Evolutionary conservation across 106 monocot species (phyloP).

Genomic region (Dioscorea zingiberensis): DNA sequence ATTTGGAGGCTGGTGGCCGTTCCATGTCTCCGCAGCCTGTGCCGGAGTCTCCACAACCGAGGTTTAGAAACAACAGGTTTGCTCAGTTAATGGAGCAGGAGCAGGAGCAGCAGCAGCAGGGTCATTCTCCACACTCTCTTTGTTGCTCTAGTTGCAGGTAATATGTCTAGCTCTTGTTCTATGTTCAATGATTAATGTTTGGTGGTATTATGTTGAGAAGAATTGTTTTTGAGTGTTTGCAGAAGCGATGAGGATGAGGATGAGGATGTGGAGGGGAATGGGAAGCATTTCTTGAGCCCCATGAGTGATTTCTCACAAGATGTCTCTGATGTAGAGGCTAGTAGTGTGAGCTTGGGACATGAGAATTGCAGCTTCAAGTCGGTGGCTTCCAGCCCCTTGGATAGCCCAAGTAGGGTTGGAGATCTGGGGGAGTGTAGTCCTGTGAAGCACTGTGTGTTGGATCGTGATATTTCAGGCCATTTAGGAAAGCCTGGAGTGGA

Average conservation of each 20-base stretch:
- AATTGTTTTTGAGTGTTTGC: slow-evolving; percentile 1
- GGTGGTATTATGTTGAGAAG: no score
- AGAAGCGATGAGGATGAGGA: slow-evolving; percentile 66
- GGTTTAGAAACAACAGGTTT: slow-evolving; percentile 9
- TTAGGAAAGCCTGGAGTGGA: slow-evolving; percentile 20
- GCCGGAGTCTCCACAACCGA: slow-evolving; percentile 7
- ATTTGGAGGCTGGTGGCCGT: background rate
- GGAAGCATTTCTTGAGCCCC: slow-evolving; percentile 39
- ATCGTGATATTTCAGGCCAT: slow-evolving; percentile 22
- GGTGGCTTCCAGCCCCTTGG: slow-evolving; percentile 46
- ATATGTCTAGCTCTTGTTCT: background rate
- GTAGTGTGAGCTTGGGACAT: slow-evolving; percentile 36
- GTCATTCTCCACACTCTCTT: slow-evolving; percentile 25
- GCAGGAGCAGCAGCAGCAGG: slow-evolving; percentile 19
- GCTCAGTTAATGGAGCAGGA: slow-evolving; percentile 17
- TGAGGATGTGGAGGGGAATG: slow-evolving; percentile 38
- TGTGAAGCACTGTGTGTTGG: slow-evolving; percentile 1
- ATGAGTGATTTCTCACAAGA: slow-evolving; percentile 51
- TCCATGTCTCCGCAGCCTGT: slow-evolving; percentile 1
- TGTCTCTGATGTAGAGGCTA: slow-evolving; percentile 62
- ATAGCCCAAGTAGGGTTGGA: slow-evolving; percentile 42
- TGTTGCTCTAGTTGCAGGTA: slow-evolving; percentile 32
- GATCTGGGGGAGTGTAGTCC: slow-evolving; percentile 13
- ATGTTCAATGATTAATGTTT: background rate
- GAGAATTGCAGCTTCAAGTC: slow-evolving; percentile 48